Base-by-base conservation (phyloP, 305 asterid species). In the Fraxinus floribunda region DNA sequence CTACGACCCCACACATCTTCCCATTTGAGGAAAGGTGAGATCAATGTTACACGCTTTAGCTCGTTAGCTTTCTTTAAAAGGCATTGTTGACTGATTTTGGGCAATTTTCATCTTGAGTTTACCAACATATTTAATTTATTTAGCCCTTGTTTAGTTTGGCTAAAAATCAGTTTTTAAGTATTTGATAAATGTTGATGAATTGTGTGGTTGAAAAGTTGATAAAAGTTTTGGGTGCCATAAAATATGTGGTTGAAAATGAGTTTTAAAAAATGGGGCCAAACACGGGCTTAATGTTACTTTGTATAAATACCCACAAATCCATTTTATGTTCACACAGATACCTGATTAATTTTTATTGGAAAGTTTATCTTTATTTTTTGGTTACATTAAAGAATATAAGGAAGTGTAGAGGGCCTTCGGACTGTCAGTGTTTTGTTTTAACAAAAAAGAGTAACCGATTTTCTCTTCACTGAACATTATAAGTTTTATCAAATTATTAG, bases 21-120 rank as follows among this genome's bases (percentile, higher is more conserved):
- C 98, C 98, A 70, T 95, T 95, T 81, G 99, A 94, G 80, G 99
- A 95, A 89, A 95, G 99, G 99, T 92, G 86, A 82, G 75, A 72
- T 66, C 79, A 41, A 36, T 80, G 39, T 34, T 52, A 79, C 26
- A 68, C 49, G 80, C 77, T 74, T 41, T 26, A 60, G 39, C 39
- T 79, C 2, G 15, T 70, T 6, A 1, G 52, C 36, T 80, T 38
- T 20, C 46, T 26, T 80, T 66, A 1, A 22, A 10, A 46, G 55
- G 10, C 49, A 24, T 20, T 46, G 32, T 78, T 75, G 70, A 26
- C 73, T 20, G 9, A 18, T 64, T 9, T 41, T 66, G 39, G 22
- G 39, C 36, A 16, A 7, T 22, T 66, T 32, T 64, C 36, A 13
- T 46, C 55, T 60, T 70, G 77, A 66, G 7, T 71, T 35, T 41